These are phyloP conservation scores for Hemileccinum rubropunctum DNA, from an alignment of 768 basidiomycete species.

Conservation along the genomic window DNA sequence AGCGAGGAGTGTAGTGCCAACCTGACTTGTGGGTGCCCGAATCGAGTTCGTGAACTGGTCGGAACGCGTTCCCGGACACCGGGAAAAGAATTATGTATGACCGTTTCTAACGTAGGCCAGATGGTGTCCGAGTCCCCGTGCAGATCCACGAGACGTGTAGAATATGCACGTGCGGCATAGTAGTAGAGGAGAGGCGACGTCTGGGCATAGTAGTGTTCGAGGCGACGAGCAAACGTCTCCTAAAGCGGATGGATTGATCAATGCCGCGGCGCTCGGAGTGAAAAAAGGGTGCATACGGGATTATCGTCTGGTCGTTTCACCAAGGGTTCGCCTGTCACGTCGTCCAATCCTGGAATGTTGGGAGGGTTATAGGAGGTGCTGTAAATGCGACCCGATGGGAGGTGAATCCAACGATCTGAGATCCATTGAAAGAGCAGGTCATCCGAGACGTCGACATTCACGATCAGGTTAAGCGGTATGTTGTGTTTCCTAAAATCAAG, in stretches of 20 bases:
- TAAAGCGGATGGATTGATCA: constrained; percentile 30
- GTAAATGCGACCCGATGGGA: constrained; percentile 83
- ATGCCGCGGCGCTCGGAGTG: background rate
- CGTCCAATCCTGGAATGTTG: constrained; percentile 72
- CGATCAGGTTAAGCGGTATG: constrained; percentile 70
- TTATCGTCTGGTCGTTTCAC: constrained; percentile 84
- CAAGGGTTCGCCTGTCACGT: constrained; percentile 80
- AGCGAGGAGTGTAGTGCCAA: constrained; percentile 9
- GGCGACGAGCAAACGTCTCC: constrained; percentile 75
- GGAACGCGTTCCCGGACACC: constrained; percentile 47
- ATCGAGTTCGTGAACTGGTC: constrained; percentile 11
- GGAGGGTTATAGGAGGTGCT: constrained; percentile 86
- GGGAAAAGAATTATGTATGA: constrained; percentile 55
- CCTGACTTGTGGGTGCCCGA: constrained; percentile 18
- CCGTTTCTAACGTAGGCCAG: constrained; percentile 73
- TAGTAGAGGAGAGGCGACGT: constrained; percentile 81
- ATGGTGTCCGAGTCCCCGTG: constrained; percentile 73
- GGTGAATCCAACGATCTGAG: constrained; percentile 82
- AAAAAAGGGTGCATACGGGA: constrained; percentile 51
- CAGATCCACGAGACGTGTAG: constrained; percentile 53
- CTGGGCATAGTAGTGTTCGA: constrained; percentile 71
- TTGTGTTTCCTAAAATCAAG: constrained; percentile 47
- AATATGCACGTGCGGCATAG: constrained; percentile 46
- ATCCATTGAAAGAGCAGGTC: constrained; percentile 79
- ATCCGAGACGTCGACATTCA: constrained; percentile 83